These are phyloP conservation scores for Nannochloropsis salina DNA, from an alignment of 108 stramenopile species.

Conservation along the genomic window DNA sequence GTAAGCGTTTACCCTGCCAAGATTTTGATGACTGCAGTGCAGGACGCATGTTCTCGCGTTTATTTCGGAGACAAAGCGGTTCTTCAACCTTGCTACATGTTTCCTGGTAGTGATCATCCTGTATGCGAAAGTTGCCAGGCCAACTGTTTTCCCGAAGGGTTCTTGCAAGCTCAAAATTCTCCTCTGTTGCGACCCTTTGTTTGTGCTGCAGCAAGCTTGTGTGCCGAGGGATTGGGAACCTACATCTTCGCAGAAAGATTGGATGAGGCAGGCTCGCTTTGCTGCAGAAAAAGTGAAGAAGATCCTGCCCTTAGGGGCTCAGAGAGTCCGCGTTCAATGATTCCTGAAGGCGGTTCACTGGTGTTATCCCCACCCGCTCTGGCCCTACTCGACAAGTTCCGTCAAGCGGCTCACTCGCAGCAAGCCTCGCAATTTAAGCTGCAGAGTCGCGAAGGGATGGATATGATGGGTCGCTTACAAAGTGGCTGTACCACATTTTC, in stretches of 20 bases:
- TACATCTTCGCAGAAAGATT: not conserved
- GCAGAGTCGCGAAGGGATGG: not conserved
- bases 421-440: not conserved
- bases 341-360: not conserved
- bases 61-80: not conserved
- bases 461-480: slow-evolving; percentile 15
- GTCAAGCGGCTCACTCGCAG: not conserved
- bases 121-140: slow-evolving; percentile 16
- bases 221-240: not conserved
- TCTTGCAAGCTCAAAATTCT: not conserved
- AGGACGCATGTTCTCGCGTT: not conserved
- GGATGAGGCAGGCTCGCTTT: not conserved
- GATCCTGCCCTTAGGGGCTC: not conserved
- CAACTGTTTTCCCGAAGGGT: not conserved
- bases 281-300: not conserved
- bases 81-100: not conserved
- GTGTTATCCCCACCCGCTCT: not conserved
- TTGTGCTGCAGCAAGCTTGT: not conserved
- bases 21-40: not conserved
- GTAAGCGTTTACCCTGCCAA: not conserved
- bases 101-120: not conserved
- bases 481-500: slow-evolving; percentile 18
- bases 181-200: not conserved
- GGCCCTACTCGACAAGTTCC: not conserved
- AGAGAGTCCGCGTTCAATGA: not conserved